Percentiles rank a stretch among this genome's conserved stretches.
phyloP scores from a whole-genome alignment of 768 basidiomycete species.

The Tulasnella sp. region DNA sequence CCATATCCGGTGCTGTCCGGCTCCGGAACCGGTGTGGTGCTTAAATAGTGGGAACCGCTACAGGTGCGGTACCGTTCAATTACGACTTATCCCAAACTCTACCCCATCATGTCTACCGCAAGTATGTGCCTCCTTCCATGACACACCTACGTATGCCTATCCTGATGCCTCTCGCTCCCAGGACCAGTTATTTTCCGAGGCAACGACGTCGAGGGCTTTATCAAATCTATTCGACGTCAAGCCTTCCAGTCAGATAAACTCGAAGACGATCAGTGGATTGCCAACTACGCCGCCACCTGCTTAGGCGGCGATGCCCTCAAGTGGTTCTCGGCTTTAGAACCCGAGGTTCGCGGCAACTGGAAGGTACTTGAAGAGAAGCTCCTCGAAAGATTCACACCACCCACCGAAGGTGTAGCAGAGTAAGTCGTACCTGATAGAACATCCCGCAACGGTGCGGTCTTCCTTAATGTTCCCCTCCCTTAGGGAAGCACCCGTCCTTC shows the following conservation, averaged over 20 bases:
- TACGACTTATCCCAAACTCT: background rate
- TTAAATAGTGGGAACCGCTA: background rate
- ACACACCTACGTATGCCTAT: background rate
- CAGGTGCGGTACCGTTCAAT: background rate
- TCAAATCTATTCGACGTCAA: background rate
- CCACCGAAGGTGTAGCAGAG: background rate
- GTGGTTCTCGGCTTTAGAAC: background rate
- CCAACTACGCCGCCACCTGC: background rate
- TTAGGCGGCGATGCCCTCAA: background rate
- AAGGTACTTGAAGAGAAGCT: background rate
- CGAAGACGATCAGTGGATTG: background rate
- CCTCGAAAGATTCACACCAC: background rate
- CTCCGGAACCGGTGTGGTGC: background rate
- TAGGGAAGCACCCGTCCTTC: background rate
- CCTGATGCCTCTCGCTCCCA: background rate
- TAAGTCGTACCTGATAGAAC: background rate
- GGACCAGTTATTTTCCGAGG: background rate
- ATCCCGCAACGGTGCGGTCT: background rate
- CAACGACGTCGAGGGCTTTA: background rate
- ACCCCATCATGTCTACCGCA: background rate
- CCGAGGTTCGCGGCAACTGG: background rate
- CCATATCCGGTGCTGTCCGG: too few relatives aligned
- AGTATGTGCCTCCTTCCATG: background rate
- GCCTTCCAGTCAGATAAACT: background rate
- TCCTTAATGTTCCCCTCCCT: background rate